These are phyloP conservation scores for Trichoderma gamsii DNA, from an alignment of 495 filamentous ascomycete genomes.

Conservation along the genomic window DNA sequence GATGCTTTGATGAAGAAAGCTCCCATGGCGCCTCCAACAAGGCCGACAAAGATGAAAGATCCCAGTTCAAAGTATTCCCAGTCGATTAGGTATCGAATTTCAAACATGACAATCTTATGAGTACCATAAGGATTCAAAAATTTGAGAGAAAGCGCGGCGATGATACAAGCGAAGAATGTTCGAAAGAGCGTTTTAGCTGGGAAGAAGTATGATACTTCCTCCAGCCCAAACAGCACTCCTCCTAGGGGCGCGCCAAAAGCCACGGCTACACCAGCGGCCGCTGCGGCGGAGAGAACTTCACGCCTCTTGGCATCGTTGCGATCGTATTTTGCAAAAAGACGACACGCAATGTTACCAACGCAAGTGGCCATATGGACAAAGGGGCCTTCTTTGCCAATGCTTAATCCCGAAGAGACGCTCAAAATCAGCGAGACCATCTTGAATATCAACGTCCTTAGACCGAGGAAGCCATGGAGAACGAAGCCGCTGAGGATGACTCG, in stretches of 20 bases:
- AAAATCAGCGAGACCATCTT: conserved; percentile 81
- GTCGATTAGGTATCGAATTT: conserved; percentile 86
- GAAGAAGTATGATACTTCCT: conserved; percentile 96
- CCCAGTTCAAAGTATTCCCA: conserved; percentile 91
- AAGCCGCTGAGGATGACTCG: conserved; percentile 97
- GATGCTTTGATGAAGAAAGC: conserved; percentile 97
- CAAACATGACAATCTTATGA: conserved; percentile 91
- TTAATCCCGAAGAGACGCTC: conserved; percentile 86
- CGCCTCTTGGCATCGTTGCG: conserved; percentile 82
- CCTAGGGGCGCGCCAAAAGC: conserved; percentile 92
- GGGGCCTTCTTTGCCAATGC: conserved; percentile 92
- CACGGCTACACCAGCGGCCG: conserved; percentile 88
- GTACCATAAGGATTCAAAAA: conserved; percentile 96
- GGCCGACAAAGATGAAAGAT: conserved; percentile 76
- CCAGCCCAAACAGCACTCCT: conserved; percentile 87
- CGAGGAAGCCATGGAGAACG: conserved; percentile 92
- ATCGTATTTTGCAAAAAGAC: conserved; percentile 88
- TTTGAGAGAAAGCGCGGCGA: conserved; percentile 80
- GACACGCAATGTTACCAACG: conserved; percentile 90
- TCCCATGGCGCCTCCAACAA: conserved; percentile 76
- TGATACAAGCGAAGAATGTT: conserved; percentile 98
- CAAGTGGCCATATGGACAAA: conserved; percentile 97
- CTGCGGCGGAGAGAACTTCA: conserved; percentile 87
- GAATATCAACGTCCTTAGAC: conserved; percentile 77
- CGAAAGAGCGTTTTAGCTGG: conserved; percentile 97